These are phyloP conservation scores for Ophiostoma montium DNA, from an alignment of 2,329 filamentous ascomycete species.

Conservation along the genomic window DNA sequence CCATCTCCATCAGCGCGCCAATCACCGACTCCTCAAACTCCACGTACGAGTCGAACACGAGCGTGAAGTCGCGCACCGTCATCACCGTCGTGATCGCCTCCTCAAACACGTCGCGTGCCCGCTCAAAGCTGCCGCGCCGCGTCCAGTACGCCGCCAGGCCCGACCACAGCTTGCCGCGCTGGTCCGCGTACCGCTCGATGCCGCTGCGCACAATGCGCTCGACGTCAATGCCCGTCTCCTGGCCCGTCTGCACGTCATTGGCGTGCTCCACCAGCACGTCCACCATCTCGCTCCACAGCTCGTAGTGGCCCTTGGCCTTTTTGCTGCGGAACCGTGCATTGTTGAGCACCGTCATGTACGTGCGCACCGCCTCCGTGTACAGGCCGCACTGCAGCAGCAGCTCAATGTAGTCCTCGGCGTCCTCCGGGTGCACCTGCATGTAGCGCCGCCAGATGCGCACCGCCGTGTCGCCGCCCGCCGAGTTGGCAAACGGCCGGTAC, in stretches of 20 bases:
- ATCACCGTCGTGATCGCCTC: conserved; percentile 95
- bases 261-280: conserved; percentile 87
- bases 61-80: conserved; percentile 94
- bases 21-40: conserved; percentile 97
- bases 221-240: conserved; percentile 74
- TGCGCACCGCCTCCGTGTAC: conserved; percentile 82
- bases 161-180: conserved; percentile 88
- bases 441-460: conserved; percentile 91
- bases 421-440: conserved; percentile 93
- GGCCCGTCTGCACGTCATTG: conserved; percentile 65
- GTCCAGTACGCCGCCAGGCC: conserved; percentile 96
- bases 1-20: conserved; percentile 77
- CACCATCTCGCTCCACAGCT: conserved; percentile 96
- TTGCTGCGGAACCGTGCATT: conserved; percentile 85
- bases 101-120: conserved; percentile 84
- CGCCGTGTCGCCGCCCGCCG: conserved; percentile 77
- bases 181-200: conserved; percentile 79
- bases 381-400: conserved; percentile 66
- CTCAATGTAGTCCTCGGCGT: conserved; percentile 89
- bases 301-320: conserved; percentile 85
- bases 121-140: conserved; percentile 80
- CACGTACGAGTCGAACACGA: conserved; percentile 90
- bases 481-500: conserved; percentile 82
- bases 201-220: conserved; percentile 88
- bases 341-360: conserved; percentile 85